Base-by-base conservation (phyloP, 345 rosid genomes). In the Citrus glauca region DNA sequence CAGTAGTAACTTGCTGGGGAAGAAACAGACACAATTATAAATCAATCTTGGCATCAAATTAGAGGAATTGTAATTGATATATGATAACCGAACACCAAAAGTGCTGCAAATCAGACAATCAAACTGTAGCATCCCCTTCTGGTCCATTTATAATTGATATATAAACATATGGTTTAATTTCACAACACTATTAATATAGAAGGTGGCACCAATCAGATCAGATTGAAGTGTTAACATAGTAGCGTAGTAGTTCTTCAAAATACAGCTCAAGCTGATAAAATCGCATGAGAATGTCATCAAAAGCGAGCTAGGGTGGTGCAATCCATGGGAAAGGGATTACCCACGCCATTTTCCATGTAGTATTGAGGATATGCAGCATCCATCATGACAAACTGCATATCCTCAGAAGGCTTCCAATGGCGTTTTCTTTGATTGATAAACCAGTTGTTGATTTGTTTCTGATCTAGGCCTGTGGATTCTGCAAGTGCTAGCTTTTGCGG, bases 321-420 rank as follows among this genome's bases (percentile, higher is more conserved):
- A 78, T 97, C 99, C 90, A 94, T 90, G 25, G 98, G 91, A 72
- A 84, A 93, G 48, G 96, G 90, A 84, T 91, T 91, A 9, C 91
- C 98, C 83, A 91, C 20, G 28, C 88, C 87, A 77, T 89, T 91
- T 73, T 97, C 98, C 91, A 90, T 78, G 81, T 85, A 93, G 78
- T 90, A 91, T 71, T 91, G 96, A n/a, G 93, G 93, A 76, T 89
- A 91, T 1, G 92, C 72, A 4, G 92, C 92, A 75, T 94, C 98
- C 96, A 94, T 93, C 74, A 92, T 96, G 74, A 93, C 93, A 62
- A 91, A 89, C 81, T 93, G 98, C 98, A 94, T 93, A 59, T 97
- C 98, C 80, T 97, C 99, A 0, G 96, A 86, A 1, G 99, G 99
- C 81, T 93, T 97, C 99, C 99, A 97, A 82, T 94, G 99, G n/a